phyloP scores from a whole-genome alignment of 2,329 filamentous ascomycete species.

The Westerdykella ornata region DNA sequence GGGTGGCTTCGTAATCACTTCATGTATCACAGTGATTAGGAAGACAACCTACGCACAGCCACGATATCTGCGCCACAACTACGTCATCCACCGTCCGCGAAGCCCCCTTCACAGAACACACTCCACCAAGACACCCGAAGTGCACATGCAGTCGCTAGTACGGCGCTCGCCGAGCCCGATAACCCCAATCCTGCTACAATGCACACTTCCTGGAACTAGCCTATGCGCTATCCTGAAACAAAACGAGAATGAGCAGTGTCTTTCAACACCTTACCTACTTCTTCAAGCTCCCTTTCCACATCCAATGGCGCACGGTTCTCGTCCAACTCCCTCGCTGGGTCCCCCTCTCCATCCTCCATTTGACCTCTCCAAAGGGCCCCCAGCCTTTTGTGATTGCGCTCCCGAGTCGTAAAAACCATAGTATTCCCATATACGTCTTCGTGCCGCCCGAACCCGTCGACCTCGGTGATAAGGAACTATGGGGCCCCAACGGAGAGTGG shows the following conservation, averaged over 20 bases:
- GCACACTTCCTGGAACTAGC: no score
- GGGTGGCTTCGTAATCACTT: no score
- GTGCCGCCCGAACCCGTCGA: constrained; percentile 34
- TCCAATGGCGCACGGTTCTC: constrained; percentile 36
- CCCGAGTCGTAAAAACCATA: constrained; percentile 33
- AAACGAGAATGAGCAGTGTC: constrained; percentile 8
- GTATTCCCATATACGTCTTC: constrained; percentile 40
- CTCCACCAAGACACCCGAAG: no score
- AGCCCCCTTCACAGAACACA: no score
- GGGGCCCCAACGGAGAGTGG: constrained; percentile 23
- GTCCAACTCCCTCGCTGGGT: constrained; percentile 36
- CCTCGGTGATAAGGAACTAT: constrained; percentile 13
- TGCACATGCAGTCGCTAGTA: no score
- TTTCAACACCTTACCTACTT: constrained; percentile 30
- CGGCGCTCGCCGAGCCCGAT: no score
- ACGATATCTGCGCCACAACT: no score
- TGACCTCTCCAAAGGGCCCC: constrained; percentile 39
- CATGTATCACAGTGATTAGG: no score
- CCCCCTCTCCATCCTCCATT: constrained; percentile 31
- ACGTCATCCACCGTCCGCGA: no score
- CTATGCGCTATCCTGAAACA: no score
- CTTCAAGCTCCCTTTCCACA: constrained; percentile 31
- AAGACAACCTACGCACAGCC: no score
- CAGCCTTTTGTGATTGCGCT: constrained; percentile 39
- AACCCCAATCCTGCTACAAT: no score